Evolutionary conservation across 108 stramenopile genomes (phyloP).

Genomic region (Skeletonema marinoi): DNA sequence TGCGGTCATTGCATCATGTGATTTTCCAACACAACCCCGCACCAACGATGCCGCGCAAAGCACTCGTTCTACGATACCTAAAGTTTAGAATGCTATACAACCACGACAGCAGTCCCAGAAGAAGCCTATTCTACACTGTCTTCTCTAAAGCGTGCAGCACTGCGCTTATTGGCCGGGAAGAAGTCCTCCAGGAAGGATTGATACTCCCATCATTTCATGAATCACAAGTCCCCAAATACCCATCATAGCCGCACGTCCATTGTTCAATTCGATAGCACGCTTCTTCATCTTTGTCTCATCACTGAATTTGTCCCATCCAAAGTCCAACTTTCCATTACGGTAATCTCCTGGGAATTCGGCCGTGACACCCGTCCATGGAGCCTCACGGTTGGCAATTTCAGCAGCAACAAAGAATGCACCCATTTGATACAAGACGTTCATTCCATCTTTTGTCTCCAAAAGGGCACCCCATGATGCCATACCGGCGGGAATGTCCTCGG

Average conservation of each 20-base stretch:
- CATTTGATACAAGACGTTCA: slow-evolving; percentile 16
- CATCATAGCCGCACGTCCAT: slow-evolving; percentile 49
- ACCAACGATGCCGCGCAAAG: no score
- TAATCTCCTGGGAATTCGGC: slow-evolving; percentile 77
- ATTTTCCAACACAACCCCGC: no score
- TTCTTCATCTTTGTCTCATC: slow-evolving; percentile 70
- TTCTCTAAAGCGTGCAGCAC: background rate
- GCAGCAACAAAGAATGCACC: slow-evolving; percentile 7
- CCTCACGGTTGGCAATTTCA: slow-evolving; percentile 16
- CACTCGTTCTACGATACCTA: no score
- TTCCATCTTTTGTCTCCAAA: slow-evolving; percentile 15
- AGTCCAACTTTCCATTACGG: slow-evolving; percentile 72
- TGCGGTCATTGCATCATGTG: no score
- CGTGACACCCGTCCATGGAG: slow-evolving; percentile 54
- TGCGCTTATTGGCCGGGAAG: slow-evolving; percentile 10
- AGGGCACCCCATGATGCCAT: slow-evolving; percentile 55
- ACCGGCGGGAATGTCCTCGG: slow-evolving; percentile 72
- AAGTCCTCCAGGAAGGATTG: slow-evolving; percentile 18
- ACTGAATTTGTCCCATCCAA: slow-evolving; percentile 69
- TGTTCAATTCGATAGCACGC: slow-evolving; percentile 91
- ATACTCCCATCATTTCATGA: slow-evolving; percentile 13
- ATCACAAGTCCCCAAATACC: slow-evolving; percentile 53
- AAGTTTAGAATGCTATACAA: background rate
- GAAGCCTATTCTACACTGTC: background rate
- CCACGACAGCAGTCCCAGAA: background rate